These are phyloP conservation scores for Saccharomycopsis schoenii DNA, from an alignment of 805 yeast genomes.

Conservation along the genomic window DNA sequence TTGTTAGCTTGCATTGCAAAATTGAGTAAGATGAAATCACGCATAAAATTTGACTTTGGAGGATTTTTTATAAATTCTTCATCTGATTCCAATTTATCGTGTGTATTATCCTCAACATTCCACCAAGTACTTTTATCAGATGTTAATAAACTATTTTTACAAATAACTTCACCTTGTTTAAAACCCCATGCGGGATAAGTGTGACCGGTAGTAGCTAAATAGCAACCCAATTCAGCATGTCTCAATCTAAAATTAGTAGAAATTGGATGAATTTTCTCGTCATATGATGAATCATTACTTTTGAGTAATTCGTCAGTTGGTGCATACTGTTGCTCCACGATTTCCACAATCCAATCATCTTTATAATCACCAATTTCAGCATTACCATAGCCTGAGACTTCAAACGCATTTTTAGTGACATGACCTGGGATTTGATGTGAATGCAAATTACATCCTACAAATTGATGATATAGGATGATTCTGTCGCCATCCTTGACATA, in stretches of 20 bases:
- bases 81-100: conserved; percentile 34
- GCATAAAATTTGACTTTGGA: conserved; percentile 46
- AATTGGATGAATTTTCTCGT: conserved; percentile 54
- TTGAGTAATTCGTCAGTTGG: conserved; percentile 20
- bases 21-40: conserved; percentile 63
- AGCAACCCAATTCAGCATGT: conserved; percentile 58
- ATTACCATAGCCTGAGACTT: conserved; percentile 83
- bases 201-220: conserved; percentile 63
- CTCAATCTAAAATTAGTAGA: conserved; percentile 63
- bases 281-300: conserved; percentile 32
- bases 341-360: conserved; percentile 87
- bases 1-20: conserved; percentile 79
- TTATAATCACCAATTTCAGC: conserved; percentile 61
- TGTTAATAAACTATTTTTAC: conserved; percentile 41
- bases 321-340: conserved; percentile 44
- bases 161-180: conserved; percentile 72
- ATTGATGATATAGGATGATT: conserved; percentile 62
- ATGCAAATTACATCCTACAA: conserved; percentile 68
- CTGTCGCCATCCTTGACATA: conserved; percentile 50
- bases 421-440: conserved; percentile 77
- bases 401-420: conserved; percentile 53
- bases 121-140: conserved; percentile 66
- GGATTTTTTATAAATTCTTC: conserved; percentile 26
- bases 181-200: conserved; percentile 77
- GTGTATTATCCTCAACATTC: conserved; percentile 66